Conservation (phyloP, 495 filamentous ascomycete species). For the Aspergillus affinis region DNA sequence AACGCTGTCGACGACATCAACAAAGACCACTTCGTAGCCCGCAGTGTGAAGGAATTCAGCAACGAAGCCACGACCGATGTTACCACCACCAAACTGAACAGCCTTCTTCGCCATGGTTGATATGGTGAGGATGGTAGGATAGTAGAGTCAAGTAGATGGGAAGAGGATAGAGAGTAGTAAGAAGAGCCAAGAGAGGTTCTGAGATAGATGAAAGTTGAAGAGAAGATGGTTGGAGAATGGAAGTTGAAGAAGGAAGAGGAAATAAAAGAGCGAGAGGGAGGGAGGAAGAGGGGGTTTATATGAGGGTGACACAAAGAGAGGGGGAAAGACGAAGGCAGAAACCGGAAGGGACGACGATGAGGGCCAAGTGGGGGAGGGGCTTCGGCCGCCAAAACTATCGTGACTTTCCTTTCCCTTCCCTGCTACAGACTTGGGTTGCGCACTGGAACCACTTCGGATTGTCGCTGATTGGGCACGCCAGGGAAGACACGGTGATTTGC, state of each 20-base stretch:
- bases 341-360: constrained; percentile 3
- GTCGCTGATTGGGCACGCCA: no score
- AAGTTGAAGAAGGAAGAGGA: neutral
- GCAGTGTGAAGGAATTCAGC: constrained; percentile 73
- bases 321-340: neutral
- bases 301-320: neutral
- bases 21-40: constrained; percentile 88
- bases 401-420: neutral
- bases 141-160: neutral
- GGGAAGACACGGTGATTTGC: neutral
- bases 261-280: constrained; percentile 9
- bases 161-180: neutral
- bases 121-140: neutral
- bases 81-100: constrained; percentile 91
- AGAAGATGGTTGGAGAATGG: constrained; percentile 2
- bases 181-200: neutral
- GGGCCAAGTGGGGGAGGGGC: constrained; percentile 2
- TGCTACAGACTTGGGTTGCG: no score
- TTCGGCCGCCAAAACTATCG: neutral
- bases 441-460: no score
- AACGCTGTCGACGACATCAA: constrained; percentile 82
- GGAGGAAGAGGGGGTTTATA: constrained; percentile 9
- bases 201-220: constrained; percentile 8
- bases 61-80: constrained; percentile 75
- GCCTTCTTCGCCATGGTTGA: constrained; percentile 70